Percentiles rank a stretch among this genome's conserved stretches.
Conservation (phyloP, 345 rosid genomes). For the Camelina hispida region DNA sequence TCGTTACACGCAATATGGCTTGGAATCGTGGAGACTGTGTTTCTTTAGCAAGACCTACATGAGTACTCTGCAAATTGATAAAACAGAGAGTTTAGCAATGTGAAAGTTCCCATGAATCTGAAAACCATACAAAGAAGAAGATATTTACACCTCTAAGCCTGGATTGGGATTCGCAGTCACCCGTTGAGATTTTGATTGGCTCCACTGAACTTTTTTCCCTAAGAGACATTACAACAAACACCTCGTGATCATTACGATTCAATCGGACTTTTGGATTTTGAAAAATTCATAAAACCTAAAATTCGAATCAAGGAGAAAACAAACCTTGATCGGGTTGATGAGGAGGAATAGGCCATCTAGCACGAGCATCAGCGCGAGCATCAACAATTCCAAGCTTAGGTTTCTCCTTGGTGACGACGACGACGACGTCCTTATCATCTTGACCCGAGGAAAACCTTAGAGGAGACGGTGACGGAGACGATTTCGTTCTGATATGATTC, state of each 20-base stretch:
- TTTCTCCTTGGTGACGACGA: conserved; percentile 21
- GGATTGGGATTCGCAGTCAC: conserved; percentile 55
- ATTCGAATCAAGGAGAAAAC: background rate
- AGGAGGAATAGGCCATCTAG: conserved; percentile 45
- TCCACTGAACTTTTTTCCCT: conserved; percentile 69
- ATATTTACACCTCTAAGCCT: conserved; percentile 74
- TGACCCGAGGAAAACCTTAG: conserved; percentile 58
- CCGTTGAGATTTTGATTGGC: conserved; percentile 69
- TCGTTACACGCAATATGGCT: conserved; percentile 81
- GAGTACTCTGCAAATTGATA: conserved; percentile 53
- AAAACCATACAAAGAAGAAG: conserved; percentile 27
- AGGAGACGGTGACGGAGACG: conserved; percentile 57
- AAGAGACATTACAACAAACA: conserved; percentile 25
- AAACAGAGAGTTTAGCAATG: conserved; percentile 3
- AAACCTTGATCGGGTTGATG: conserved; percentile 50
- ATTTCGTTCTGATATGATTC: conserved; percentile 80
- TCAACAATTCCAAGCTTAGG: conserved; percentile 19
- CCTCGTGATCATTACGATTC: conserved; percentile 4
- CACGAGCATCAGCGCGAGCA: conserved; percentile 42
- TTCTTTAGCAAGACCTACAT: conserved; percentile 74
- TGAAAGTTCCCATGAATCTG: background rate
- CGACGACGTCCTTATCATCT: conserved; percentile 17
- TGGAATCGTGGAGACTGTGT: conserved; percentile 87
- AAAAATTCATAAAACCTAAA: conserved; percentile 2
- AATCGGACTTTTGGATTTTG: background rate